These are phyloP conservation scores for Talaromyces thailandensis DNA, from an alignment of 495 filamentous ascomycete genomes.

Conservation along the genomic window DNA sequence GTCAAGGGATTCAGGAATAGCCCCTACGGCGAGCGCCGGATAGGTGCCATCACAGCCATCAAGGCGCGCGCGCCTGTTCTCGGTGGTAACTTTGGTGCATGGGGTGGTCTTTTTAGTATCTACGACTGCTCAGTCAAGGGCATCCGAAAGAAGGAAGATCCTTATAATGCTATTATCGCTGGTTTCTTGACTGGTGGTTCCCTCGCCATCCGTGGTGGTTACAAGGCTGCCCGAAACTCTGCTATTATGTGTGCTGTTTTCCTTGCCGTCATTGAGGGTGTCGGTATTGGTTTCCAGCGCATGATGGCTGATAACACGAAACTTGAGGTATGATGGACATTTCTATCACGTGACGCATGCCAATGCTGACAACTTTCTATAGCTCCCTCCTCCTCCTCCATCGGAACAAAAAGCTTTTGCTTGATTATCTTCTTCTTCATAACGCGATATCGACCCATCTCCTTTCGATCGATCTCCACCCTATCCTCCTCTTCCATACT, in stretches of 20 bases:
- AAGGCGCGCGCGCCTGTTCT: slow-evolving; percentile 94
- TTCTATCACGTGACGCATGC: not conserved
- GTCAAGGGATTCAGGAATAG: slow-evolving; percentile 92
- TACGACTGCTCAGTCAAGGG: slow-evolving; percentile 98
- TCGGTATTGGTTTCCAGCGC: slow-evolving; percentile 92
- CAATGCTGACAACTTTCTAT: slow-evolving; percentile 4
- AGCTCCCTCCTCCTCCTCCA: slow-evolving; percentile 37
- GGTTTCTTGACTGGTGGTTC: slow-evolving; percentile 96
- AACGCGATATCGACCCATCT: slow-evolving; percentile 1
- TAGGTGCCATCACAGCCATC: slow-evolving; percentile 93
- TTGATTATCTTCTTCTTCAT: not conserved
- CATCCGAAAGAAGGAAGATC: slow-evolving; percentile 91
- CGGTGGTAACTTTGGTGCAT: slow-evolving; percentile 95
- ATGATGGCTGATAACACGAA: slow-evolving; percentile 91
- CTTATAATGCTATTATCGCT: slow-evolving; percentile 91
- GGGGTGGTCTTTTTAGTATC: slow-evolving; percentile 90
- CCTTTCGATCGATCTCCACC: slow-evolving; percentile 6
- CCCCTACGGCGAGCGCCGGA: slow-evolving; percentile 84
- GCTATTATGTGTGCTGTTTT: slow-evolving; percentile 93
- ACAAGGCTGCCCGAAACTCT: slow-evolving; percentile 80
- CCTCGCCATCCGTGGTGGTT: slow-evolving; percentile 81
- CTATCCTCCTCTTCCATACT: slow-evolving; percentile 10
- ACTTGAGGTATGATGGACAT: slow-evolving; percentile 53
- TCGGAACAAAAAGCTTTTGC: slow-evolving; percentile 33
- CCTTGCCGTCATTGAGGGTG: slow-evolving; percentile 92